Evolutionary conservation across 2,329 filamentous ascomycete species (phyloP).

Genomic region (Diaporthe sp.): DNA sequence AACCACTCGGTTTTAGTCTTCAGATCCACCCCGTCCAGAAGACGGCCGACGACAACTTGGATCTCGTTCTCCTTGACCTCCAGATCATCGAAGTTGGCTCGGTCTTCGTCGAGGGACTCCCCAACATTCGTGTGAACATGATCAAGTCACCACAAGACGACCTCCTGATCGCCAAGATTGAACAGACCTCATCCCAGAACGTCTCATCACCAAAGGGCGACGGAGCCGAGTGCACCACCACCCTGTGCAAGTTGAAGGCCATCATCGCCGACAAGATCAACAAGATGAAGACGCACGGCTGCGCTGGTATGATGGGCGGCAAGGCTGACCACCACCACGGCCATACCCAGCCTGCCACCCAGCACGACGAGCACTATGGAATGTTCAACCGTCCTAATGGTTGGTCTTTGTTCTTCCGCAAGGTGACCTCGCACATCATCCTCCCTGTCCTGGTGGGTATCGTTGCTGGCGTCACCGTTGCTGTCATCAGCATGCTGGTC

Average conservation of each 20-base stretch:
- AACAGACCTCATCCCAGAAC: constrained; percentile 47
- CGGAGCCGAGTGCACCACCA: constrained; percentile 50
- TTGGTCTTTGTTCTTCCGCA: constrained; percentile 62
- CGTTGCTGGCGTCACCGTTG: constrained; percentile 72
- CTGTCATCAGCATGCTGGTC: constrained; percentile 71
- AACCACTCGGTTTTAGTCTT: constrained; percentile 61
- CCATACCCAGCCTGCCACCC: constrained; percentile 28
- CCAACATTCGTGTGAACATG: constrained; percentile 68
- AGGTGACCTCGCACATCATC: constrained; percentile 70
- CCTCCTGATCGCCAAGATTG: constrained; percentile 64
- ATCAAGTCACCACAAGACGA: constrained; percentile 67
- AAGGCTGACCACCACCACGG: constrained; percentile 29
- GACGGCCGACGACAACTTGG: constrained; percentile 61
- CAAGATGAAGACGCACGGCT: constrained; percentile 50
- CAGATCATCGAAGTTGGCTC: constrained; percentile 70
- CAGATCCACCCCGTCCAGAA: constrained; percentile 54
- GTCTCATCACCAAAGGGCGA: constrained; percentile 41
- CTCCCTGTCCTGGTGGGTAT: constrained; percentile 77
- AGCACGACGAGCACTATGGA: constrained; percentile 31
- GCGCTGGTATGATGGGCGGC: constrained; percentile 49
- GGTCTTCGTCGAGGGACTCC: constrained; percentile 63
- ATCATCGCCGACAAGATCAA: constrained; percentile 57
- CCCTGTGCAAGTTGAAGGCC: constrained; percentile 66
- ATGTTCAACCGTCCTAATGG: constrained; percentile 38
- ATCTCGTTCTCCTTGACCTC: constrained; percentile 64